phyloP scores from a whole-genome alignment of 2,329 filamentous ascomycete genomes.

The Ascochyta clinopodiicola region DNA sequence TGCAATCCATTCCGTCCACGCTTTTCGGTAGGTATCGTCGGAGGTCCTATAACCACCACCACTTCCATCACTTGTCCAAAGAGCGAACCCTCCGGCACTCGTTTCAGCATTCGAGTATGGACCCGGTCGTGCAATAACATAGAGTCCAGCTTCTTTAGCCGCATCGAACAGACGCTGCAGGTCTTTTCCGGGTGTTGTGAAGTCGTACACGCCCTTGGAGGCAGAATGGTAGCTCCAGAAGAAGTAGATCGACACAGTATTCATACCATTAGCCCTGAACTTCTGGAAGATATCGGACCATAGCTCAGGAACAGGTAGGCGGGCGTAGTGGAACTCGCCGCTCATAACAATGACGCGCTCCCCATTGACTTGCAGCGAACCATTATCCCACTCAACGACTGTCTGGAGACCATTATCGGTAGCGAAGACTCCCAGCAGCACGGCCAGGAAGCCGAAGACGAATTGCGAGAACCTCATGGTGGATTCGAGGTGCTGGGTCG shows the following conservation, averaged over 20 bases:
- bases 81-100: conserved; percentile 55
- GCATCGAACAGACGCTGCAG: conserved; percentile 59
- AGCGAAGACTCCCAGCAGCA: conserved; percentile 25
- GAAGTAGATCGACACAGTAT: conserved; percentile 58
- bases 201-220: conserved; percentile 56
- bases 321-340: conserved; percentile 62
- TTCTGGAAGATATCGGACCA: conserved; percentile 64
- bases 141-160: conserved; percentile 60
- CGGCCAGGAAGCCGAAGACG: conserved; percentile 4
- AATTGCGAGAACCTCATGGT: conserved; percentile 12
- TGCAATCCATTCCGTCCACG: conserved; percentile 58
- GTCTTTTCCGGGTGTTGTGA: conserved; percentile 59
- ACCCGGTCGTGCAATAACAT: conserved; percentile 59
- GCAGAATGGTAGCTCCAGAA: conserved; percentile 60
- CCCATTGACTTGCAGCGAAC: conserved; percentile 59
- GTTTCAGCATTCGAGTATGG: conserved; percentile 62
- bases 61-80: conserved; percentile 57
- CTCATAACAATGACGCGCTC: conserved; percentile 57
- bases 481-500: neutral
- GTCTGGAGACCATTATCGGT: conserved; percentile 38
- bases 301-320: conserved; percentile 61
- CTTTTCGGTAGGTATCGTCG: conserved; percentile 53
- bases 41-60: conserved; percentile 53
- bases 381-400: conserved; percentile 60
- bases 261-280: conserved; percentile 61